These are phyloP conservation scores for Nicotiana tomentosiformis DNA, from an alignment of 257 asterid genomes.

Conservation along the genomic window DNA sequence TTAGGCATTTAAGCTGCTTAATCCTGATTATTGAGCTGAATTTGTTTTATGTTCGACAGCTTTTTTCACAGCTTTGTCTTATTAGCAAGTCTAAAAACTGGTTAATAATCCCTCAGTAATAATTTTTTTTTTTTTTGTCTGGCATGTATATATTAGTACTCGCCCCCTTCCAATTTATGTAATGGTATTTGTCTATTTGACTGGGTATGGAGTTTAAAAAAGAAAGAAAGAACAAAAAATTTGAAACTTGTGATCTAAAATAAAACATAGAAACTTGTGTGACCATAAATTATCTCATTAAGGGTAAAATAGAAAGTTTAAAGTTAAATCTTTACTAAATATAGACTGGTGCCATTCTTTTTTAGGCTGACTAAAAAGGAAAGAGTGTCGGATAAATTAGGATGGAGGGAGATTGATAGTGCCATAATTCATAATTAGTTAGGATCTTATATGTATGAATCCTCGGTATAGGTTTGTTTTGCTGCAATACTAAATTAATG, in stretches of 20 bases:
- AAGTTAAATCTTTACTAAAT: too few species aligned
- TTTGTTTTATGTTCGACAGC: background rate
- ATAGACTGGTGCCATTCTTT: too few species aligned
- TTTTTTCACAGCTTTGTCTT: background rate
- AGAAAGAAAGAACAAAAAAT: too few species aligned
- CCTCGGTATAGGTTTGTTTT: background rate
- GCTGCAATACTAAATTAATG: background rate
- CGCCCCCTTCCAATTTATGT: too few species aligned
- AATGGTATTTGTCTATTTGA: too few species aligned
- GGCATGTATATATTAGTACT: background rate
- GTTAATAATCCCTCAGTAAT: background rate
- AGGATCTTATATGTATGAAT: background rate
- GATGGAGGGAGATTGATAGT: background rate
- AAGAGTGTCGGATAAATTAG: too few species aligned
- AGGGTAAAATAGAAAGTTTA: too few species aligned
- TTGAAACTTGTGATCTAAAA: too few species aligned
- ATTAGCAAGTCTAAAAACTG: background rate
- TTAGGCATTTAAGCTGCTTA: background rate
- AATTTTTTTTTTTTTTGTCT: background rate
- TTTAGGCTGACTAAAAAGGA: too few species aligned
- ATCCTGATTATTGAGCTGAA: background rate
- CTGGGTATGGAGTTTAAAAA: too few species aligned
- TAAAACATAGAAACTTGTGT: too few species aligned
- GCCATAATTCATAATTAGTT: background rate
- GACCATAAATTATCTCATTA: too few species aligned